phyloP scores from a whole-genome alignment of 78 protist genomes.

The Chrysochromulina tobinii region DNA sequence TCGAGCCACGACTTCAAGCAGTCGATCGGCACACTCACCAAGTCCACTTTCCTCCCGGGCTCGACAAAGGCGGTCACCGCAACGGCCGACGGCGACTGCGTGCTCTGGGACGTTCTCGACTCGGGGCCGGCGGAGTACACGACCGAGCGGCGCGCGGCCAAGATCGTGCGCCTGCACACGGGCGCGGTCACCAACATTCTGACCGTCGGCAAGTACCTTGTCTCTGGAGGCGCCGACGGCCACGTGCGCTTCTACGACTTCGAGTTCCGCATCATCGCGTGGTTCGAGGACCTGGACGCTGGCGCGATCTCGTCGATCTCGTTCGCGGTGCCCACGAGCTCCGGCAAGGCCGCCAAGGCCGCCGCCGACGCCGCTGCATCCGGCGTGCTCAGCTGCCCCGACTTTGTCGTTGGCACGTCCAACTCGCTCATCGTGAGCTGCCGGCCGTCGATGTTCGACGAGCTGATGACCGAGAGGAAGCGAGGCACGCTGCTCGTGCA shows the following conservation, averaged over 20 bases:
- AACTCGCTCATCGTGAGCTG: constrained; percentile 39
- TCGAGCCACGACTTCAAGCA: constrained; percentile 47
- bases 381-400: constrained; percentile 11
- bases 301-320: constrained; percentile 22
- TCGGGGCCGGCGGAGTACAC: not conserved
- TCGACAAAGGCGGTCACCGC: constrained; percentile 28
- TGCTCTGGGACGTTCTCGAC: constrained; percentile 42
- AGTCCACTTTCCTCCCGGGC: constrained; percentile 44
- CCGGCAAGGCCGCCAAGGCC: not conserved
- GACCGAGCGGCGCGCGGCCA: constrained; percentile 35
- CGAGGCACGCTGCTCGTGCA: constrained; percentile 48
- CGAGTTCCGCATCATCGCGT: constrained; percentile 14
- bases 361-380: not conserved
- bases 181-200: not conserved
- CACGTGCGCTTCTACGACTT: constrained; percentile 66
- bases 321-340: not conserved
- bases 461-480: not conserved
- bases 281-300: constrained; percentile 40
- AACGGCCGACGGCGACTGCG: constrained; percentile 59
- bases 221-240: constrained; percentile 72
- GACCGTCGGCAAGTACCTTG: not conserved
- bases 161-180: constrained; percentile 36
- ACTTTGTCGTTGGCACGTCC: constrained; percentile 47
- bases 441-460: not conserved
- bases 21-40: constrained; percentile 52